Evolutionary conservation across 1,284 basidiomycete genomes (phyloP).

Genomic region (Boletellus sp.): DNA sequence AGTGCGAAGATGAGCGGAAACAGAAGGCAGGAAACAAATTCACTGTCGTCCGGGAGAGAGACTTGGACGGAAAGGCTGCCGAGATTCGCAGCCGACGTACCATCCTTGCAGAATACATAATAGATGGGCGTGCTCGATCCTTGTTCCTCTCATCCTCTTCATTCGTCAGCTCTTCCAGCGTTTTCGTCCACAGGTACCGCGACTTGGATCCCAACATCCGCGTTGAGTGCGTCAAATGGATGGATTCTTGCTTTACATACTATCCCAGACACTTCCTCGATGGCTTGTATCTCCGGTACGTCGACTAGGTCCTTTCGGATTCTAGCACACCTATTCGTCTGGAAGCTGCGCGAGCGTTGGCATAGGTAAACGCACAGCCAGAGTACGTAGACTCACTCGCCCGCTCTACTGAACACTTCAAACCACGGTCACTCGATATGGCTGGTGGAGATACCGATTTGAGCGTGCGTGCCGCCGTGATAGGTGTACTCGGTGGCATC

Average conservation of each 20-base stretch:
- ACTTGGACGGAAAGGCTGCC: slow-evolving; percentile 72
- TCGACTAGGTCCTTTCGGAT: slow-evolving; percentile 95
- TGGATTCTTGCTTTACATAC: slow-evolving; percentile 88
- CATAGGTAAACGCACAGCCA: slow-evolving; percentile 74
- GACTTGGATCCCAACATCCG: slow-evolving; percentile 92
- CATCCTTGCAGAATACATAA: slow-evolving; percentile 77
- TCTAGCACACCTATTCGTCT: slow-evolving; percentile 78
- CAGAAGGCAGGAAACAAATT: slow-evolving; percentile 57
- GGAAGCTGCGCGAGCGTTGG: slow-evolving; percentile 85
- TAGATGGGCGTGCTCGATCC: slow-evolving; percentile 65
- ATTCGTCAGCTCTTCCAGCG: no score
- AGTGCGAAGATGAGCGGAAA: slow-evolving; percentile 88
- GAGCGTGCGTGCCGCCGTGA: slow-evolving; percentile 78
- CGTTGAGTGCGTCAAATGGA: slow-evolving; percentile 87
- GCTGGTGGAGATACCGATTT: slow-evolving; percentile 85
- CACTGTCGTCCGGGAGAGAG: slow-evolving; percentile 58
- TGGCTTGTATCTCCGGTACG: slow-evolving; percentile 84
- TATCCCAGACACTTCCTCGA: slow-evolving; percentile 90
- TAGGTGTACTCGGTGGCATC: no score
- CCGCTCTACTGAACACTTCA: slow-evolving; percentile 91
- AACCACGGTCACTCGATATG: slow-evolving; percentile 90
- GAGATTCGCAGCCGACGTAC: slow-evolving; percentile 71
- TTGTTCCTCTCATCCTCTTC: neutral
- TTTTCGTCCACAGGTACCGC: slow-evolving; percentile 81
- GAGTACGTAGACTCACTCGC: slow-evolving; percentile 70